Evolutionary conservation across 148 eudicot species (phyloP), one percentile per base, ranked within the genome.

Genomic region (Fagopyrum esculentum): DNA sequence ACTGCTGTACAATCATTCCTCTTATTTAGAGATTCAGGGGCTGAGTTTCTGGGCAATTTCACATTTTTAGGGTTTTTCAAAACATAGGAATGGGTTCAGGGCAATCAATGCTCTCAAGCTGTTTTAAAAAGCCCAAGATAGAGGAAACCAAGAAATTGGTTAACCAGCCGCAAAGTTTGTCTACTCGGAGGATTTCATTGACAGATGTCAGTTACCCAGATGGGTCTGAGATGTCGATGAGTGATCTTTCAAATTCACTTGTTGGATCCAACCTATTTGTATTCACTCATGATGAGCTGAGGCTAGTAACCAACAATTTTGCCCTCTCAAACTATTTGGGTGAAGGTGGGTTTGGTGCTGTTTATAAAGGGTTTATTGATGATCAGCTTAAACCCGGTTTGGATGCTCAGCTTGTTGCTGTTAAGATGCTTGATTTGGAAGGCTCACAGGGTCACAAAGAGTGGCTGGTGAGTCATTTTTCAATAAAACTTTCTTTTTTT

Each of bases 301-400:
- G 84, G 69, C 17, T 71, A 77, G 89, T 94, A 50, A 91, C 98
- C 4, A 82, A 81, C 50, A 84, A 86, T 73, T 92, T 85, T 73
- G 82, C 93, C 16, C 78, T 87, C 0, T 77, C 84, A 56, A 94
- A 91, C 71, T 92, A 83, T 73, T 86, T 94, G 40, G 97, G 98
- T 0, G 96, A 92, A 74, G 98, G 98, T 40, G 97, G 98, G 45
- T 94, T 94, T 45, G 98, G 97, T 3, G 93, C 96, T 0, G 98
- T 94, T 46, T 82, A 94, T 70, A 94, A 94, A 75, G 98, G 98
- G 74, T 91, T 90, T 76, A 81, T 90, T 40, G 85, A 87, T 76
- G 91, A 87, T 5, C 84, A 81, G 76, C 66, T 86, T 55, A 77
- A 85, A 43, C 84, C 89, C 6, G 93, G 93, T 9, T 81, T 91